These are phyloP conservation scores for Calonectria pseudoturangicola DNA, from an alignment of 2,329 filamentous ascomycete species.

Conservation along the genomic window DNA sequence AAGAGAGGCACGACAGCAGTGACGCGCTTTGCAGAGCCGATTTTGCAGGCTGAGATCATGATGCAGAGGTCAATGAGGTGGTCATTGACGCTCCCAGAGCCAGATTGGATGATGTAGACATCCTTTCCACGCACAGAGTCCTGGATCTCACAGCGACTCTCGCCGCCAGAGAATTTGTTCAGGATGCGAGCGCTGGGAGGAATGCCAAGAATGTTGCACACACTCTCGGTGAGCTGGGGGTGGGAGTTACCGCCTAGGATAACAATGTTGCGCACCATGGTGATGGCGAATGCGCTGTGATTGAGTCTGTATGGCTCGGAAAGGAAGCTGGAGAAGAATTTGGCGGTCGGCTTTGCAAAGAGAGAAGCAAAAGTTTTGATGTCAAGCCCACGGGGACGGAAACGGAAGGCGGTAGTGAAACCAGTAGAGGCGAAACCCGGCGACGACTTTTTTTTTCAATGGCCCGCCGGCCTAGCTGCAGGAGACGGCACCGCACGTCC, in stretches of 20 bases:
- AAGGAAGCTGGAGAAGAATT: slow-evolving; percentile 33
- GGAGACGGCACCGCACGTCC: slow-evolving; percentile 38
- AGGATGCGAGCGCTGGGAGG: slow-evolving; percentile 89
- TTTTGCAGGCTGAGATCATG: slow-evolving; percentile 98
- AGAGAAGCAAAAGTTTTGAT: slow-evolving; percentile 51
- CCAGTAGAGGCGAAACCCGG: slow-evolving; percentile 42
- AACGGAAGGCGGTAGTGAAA: slow-evolving; percentile 50
- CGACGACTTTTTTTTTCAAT: slow-evolving; percentile 51
- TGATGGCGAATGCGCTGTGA: slow-evolving; percentile 48
- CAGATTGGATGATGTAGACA: slow-evolving; percentile 98
- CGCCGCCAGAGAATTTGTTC: slow-evolving; percentile 94
- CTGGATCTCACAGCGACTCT: slow-evolving; percentile 95
- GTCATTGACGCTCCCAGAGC: slow-evolving; percentile 95
- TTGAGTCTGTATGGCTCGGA: slow-evolving; percentile 37
- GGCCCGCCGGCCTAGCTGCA: slow-evolving; percentile 46
- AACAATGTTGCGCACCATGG: slow-evolving; percentile 96
- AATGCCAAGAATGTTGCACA: slow-evolving; percentile 92
- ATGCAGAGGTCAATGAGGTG: slow-evolving; percentile 97
- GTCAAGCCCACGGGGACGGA: slow-evolving; percentile 50
- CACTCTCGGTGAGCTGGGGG: slow-evolving; percentile 87
- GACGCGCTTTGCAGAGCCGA: slow-evolving; percentile 92
- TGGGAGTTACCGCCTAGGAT: slow-evolving; percentile 95
- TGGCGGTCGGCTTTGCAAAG: slow-evolving; percentile 33
- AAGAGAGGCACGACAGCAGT: slow-evolving; percentile 96
- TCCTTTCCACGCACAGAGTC: slow-evolving; percentile 98